Evolutionary conservation across 2,329 filamentous ascomycete species (phyloP), one percentile per base, ranked within the genome.

Genomic region (Ceratocystis papillata): DNA sequence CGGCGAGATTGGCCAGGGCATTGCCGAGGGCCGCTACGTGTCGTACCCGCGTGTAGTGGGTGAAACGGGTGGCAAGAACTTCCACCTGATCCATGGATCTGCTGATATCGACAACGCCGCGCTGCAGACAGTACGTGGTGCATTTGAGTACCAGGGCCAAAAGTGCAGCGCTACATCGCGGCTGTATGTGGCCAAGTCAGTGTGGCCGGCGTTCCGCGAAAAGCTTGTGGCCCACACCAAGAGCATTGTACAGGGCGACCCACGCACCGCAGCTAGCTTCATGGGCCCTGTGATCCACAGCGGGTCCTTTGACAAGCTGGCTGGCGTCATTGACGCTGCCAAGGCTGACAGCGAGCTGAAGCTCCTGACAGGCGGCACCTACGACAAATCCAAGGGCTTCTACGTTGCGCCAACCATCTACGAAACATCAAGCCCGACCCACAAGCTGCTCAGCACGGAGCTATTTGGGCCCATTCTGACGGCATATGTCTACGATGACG

Each of bases 41-140:
- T 86, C 87, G 71, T 97, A 96, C 77, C 91, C 90, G 59, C 87
- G 90, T 71, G 88, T 96, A 69, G 89, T 96, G 3, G 90, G 90
- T 68, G 90, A 96, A 80, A 96, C 90, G 33, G 90, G 90, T 68
- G 90, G 90, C 74, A 96, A 96, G 84, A 96, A 96, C 80, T 96
- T 92, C 81, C 90, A 95, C 76, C 77, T 96, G 64, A 76, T 96
- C 41, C 90, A 96, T 78, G 78, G 80, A 59, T 86, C 85, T 2
- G 90, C 90, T 48, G 88, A 95, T 71, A 77, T 94, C 62, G 79
- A 84, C 68, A 94, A 93, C 72, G 90, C 90, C 10, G 89, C 83
- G 44, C 81, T 89, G 70, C 88, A 95, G 75, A 94, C 89, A 4
- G 83, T 96, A 41, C 88, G 91, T 66, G 90, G 89, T 61, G 90